Conservation (phyloP, 306 rosid species). For the Cucumis cinereus region DNA sequence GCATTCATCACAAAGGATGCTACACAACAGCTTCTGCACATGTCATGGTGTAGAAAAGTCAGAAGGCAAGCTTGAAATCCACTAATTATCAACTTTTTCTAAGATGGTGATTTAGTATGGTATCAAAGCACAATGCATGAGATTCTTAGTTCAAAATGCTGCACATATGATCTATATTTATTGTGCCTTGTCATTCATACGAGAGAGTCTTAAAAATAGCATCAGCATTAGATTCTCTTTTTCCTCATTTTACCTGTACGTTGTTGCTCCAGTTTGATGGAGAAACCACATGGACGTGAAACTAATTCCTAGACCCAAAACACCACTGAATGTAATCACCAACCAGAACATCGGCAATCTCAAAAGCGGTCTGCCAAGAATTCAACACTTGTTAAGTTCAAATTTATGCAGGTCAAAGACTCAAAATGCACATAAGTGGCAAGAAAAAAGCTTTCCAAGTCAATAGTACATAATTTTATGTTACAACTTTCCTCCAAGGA, state of each 20-base stretch:
- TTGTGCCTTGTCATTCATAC: background rate
- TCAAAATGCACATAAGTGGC: background rate
- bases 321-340: slow-evolving; percentile 82
- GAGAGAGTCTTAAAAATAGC: background rate
- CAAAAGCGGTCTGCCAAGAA: slow-evolving; percentile 76
- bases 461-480: background rate
- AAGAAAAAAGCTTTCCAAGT: background rate
- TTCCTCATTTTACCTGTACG: slow-evolving; percentile 59
- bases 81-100: background rate
- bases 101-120: background rate
- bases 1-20: background rate
- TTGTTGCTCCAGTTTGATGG: slow-evolving; percentile 96
- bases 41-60: background rate
- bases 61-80: background rate
- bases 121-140: background rate
- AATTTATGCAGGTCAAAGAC: too few species aligned
- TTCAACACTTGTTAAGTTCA: slow-evolving; percentile 12
- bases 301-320: slow-evolving; percentile 91
- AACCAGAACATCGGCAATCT: slow-evolving; percentile 82
- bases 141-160: background rate
- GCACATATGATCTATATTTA: background rate
- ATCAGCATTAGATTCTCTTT: background rate
- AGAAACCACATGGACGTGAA: slow-evolving; percentile 99
- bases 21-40: background rate
- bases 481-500: background rate